Base-by-base conservation (phyloP, 768 basidiomycete genomes). In the Lentinus tigrinus region DNA sequence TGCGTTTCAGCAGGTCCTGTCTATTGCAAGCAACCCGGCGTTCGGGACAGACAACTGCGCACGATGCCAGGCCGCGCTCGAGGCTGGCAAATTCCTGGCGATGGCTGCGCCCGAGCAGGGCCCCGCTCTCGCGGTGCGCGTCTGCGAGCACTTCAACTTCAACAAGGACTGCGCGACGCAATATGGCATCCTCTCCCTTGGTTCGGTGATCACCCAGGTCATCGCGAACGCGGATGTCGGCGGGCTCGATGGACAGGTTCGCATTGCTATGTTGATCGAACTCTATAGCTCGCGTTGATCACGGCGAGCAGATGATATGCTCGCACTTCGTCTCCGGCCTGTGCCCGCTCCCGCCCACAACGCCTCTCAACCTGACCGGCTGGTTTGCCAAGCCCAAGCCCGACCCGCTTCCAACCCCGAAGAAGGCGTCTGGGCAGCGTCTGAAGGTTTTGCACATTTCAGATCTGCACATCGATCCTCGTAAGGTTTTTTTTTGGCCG, bases 301-400 rank as follows among this genome's bases (percentile, higher is more conserved):
- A 39, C 24, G 24, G 40, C 16, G 5, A 38, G 28, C 26, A 58
- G 51, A 53, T 52, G 47, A 43, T 62, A 23, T 61, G 60, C 47
- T 52, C 44, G 34, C 55, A 61, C 39, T 61, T 61, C 67, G 86
- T 88, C 69, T 69, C 86, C 14, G 56, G 69, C 17, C 63, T 81
- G 56, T 89, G 89, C 65, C 73, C 85, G 4, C 72, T 78, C 19
- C 84, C 87, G 9, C 75, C 81, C 0, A 80, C 87, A 1, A 71
- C 83, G 7, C 77, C 85, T 3, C 75, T 92, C 62, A 80, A 92
- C 65, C 66, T 85, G 34, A 85, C 81, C 1, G 73, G 73, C 13
- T 91, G 89, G 85, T 92, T 91, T 71, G 75, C 81, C 27, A 91
- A 89, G 69, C 87, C 88, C 3, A 92, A 91, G 67, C 89, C 89